A percentile compares a stretch with the other conserved stretches of the same genome.
phyloP scores from a whole-genome alignment of 352 stramenopile genomes.

The Halophytophthora batemanensis region DNA sequence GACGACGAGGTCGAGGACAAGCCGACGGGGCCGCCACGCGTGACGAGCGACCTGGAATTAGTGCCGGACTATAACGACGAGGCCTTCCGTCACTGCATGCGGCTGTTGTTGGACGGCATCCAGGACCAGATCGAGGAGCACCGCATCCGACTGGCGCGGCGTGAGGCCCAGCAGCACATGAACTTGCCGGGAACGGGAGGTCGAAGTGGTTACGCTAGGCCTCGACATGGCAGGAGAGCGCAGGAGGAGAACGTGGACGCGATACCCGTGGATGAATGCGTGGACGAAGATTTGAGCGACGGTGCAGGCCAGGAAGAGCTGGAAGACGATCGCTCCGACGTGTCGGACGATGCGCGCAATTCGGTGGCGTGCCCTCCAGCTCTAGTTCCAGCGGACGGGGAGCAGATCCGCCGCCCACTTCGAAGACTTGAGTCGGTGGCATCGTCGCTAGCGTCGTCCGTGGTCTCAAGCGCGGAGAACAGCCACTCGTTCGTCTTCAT shows the following conservation, averaged over 20 bases:
- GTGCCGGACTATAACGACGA: constrained; percentile 56
- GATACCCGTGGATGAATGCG: background rate
- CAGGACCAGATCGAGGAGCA: constrained; percentile 84
- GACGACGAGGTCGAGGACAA: constrained; percentile 9
- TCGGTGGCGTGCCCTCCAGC: constrained; percentile 14
- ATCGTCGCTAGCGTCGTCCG: constrained; percentile 21
- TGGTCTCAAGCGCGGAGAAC: background rate
- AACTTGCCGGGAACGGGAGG: constrained; percentile 7
- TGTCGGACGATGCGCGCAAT: constrained; percentile 14
- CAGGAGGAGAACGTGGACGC: too few relatives aligned
- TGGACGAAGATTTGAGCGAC: background rate
- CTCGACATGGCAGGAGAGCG: constrained; percentile 13
- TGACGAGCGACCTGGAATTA: constrained; percentile 23
- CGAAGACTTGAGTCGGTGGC: constrained; percentile 19
- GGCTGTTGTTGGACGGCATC: constrained; percentile 73
- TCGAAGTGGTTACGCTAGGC: constrained; percentile 1
- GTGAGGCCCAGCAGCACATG: constrained; percentile 26
- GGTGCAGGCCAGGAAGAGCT: constrained; percentile 2
- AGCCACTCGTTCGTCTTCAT: constrained; percentile 65
- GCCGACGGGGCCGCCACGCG: constrained; percentile 5
- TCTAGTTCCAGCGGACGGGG: background rate
- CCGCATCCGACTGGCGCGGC: constrained; percentile 42
- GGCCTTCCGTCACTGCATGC: constrained; percentile 59
- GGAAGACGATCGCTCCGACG: constrained; percentile 17
- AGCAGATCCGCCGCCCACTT: constrained; percentile 17